These are phyloP conservation scores for Furcasterigmium sp. DNA, from an alignment of 2,329 filamentous ascomycete species.

Conservation along the genomic window DNA sequence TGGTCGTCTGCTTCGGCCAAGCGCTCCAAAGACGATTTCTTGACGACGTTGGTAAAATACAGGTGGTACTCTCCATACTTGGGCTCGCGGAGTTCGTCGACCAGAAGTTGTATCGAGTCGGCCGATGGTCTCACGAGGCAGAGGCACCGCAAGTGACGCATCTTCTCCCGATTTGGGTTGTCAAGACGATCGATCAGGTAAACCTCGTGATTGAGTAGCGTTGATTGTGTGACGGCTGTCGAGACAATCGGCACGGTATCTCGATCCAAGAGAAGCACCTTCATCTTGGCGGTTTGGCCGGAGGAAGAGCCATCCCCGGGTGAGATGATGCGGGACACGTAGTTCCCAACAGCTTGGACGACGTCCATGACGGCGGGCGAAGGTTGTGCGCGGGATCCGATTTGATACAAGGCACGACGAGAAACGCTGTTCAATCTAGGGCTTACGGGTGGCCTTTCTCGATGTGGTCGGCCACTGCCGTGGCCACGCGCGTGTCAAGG, in stretches of 20 bases:
- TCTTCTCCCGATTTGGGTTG: slow-evolving; percentile 86
- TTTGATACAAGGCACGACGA: too few species aligned
- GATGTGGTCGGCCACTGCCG: too few species aligned
- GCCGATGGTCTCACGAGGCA: slow-evolving; percentile 90
- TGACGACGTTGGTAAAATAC: slow-evolving; percentile 96
- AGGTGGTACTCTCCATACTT: slow-evolving; percentile 97
- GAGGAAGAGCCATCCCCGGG: slow-evolving; percentile 66
- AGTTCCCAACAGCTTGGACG: slow-evolving; percentile 85
- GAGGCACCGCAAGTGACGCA: slow-evolving; percentile 91
- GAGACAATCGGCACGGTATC: slow-evolving; percentile 94
- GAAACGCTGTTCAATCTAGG: too few species aligned
- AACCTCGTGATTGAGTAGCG: slow-evolving; percentile 91
- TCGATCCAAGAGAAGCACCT: slow-evolving; percentile 88
- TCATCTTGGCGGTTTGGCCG: slow-evolving; percentile 85
- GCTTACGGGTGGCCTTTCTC: too few species aligned
- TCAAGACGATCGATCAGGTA: slow-evolving; percentile 97
- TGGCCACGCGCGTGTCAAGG: too few species aligned
- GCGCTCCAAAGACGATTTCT: slow-evolving; percentile 91
- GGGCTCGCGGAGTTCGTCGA: slow-evolving; percentile 92
- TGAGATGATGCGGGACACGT: slow-evolving; percentile 94
- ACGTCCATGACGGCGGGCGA: slow-evolving; percentile 70
- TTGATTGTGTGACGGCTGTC: slow-evolving; percentile 90
- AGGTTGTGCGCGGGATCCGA: too few species aligned
- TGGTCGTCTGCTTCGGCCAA: slow-evolving; percentile 96
- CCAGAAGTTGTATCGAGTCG: slow-evolving; percentile 86